Base-by-base conservation (phyloP, 2,329 filamentous ascomycete genomes). In the Capronia americana region DNA sequence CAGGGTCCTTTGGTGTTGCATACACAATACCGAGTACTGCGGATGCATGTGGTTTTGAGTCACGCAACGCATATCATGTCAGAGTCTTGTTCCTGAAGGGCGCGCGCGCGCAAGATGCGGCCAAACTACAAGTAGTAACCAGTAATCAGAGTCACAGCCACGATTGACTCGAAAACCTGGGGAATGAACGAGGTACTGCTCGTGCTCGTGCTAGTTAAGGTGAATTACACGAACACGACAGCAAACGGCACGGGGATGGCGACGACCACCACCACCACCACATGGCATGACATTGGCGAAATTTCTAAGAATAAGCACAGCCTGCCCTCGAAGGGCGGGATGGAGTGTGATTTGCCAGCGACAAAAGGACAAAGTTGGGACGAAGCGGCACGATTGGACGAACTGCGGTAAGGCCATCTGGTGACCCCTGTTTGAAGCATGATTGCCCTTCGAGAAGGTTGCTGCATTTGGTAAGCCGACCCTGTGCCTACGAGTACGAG, bases 281-380 rank as follows among this genome's bases (percentile, higher is more conserved):
- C 28, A 55, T 55, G 53, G n/a, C n/a, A n/a, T n/a, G n/a, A n/a
- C n/a, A n/a, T n/a, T n/a, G n/a, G 53, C 57, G 24, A 50, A 24
- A 38, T 30, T 57, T 48, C 61, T 63, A 63, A 63, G 34, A 63
- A 63, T 63, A 63, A 44, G 61, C 61, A 63, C 61, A 57, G 61
- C 61, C 61, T 24, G 54, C 41, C 6, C n/a, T 6, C 28, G 5
- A 6, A 7, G 28, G 32, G 41, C 17, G 38, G 7, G 51, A 32
- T n/a, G 10, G 38, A 11, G 11, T 30, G 41, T 63, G 24, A 63
- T 57, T 60, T n/a, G 57, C 17, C 30, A 2, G 14, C 8, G 5
- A 32, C 60, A 63, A 63, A 63, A 63, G 60, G 24, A 63, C 60
- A 32, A 30, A 23, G 20, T 28, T n/a, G 17, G 2, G 14, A 48